phyloP scores from a whole-genome alignment of 2,329 filamentous ascomycete species.

The Moelleriella libera region DNA sequence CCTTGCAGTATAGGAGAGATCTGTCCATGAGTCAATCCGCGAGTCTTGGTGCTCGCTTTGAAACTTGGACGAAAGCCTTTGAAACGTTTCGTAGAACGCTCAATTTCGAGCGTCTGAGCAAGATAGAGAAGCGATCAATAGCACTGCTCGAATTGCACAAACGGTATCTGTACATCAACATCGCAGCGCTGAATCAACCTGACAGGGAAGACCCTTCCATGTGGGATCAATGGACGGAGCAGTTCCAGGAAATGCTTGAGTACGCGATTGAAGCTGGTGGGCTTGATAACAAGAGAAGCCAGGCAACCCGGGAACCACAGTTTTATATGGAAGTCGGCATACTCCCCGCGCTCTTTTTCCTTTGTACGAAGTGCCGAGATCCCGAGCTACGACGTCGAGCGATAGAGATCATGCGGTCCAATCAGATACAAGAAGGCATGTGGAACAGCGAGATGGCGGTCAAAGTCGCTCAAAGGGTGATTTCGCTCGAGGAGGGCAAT shows the following conservation, averaged over 20 bases:
- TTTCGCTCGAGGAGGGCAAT: conserved; percentile 1
- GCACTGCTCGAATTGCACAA: conserved; percentile 3
- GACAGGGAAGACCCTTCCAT: conserved; percentile 2
- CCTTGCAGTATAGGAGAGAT: conserved; percentile 1
- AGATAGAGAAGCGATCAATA: conserved; percentile 1
- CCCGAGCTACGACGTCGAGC: conserved; percentile 2
- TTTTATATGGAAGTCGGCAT: conserved; percentile 4
- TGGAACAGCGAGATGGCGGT: conserved; percentile 3
- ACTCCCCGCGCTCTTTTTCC: conserved; percentile 1
- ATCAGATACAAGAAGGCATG: conserved; percentile 3
- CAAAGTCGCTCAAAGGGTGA: conserved; percentile 1
- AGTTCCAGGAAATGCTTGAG: conserved; percentile 3
- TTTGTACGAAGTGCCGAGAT: conserved; percentile 2
- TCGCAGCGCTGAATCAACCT: conserved; percentile 1
- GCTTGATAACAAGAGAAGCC: neutral
- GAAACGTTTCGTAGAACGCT: conserved; percentile 1
- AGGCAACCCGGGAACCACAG: neutral
- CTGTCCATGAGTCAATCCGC: neutral
- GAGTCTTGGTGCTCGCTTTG: neutral
- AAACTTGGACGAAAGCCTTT: conserved; percentile 1
- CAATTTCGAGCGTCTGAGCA: neutral
- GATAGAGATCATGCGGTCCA: conserved; percentile 1
- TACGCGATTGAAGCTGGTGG: conserved; percentile 1
- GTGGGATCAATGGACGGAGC: conserved; percentile 2
- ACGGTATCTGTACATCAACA: conserved; percentile 3